Evolutionary conservation across 2,329 filamentous ascomycete genomes (phyloP), one percentile per base, ranked within the genome.

Genomic region (Rutstroemia sydowiana): DNA sequence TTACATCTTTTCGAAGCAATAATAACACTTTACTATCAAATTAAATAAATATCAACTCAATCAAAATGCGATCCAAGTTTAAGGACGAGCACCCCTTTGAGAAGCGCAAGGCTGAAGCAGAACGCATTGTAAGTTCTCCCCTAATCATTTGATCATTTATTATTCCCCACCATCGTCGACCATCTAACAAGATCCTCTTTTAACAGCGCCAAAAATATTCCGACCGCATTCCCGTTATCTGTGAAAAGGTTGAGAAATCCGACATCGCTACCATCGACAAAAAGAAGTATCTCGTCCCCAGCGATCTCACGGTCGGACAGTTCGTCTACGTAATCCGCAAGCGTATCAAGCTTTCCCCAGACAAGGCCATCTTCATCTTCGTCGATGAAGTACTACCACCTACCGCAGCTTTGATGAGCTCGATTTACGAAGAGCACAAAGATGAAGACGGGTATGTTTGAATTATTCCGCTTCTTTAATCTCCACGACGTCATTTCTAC

Each of bases 331-430:
- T 98, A 60, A 98, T 98, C 75, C 90, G 93, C 71, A 98, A 98
- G 82, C 87, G 93, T 68, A 98, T 98, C 77, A 98, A 98, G 88
- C 82, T 98, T 63, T 95, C 90, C 51, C 93, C 93, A 30, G 93
- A 98, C 78, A 98, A 98, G 82, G 93, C 93, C 70, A 98, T 98
- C 76, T 98, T 98, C 81, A 97, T 98, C 80, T 98, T 97, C 75
- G 93, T 98, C 68, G 92, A 97, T 70, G 93, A 97, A 75, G 92
- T 96, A 47, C 81, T 98, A 52, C 93, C 93, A 47, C 93, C 93
- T 2, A 97, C 93, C 8, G 93, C 93, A 55, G 93, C 93, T 54
- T 82, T 98, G 49, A 98, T 98, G 93, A 95, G 90, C 77, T 95
- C 88, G 72, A 97, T 98, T 75, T 98, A 98, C 71, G 93, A 98